Conservation (phyloP, 164 flowering plant species). For the Tetracentron sinense region DNA sequence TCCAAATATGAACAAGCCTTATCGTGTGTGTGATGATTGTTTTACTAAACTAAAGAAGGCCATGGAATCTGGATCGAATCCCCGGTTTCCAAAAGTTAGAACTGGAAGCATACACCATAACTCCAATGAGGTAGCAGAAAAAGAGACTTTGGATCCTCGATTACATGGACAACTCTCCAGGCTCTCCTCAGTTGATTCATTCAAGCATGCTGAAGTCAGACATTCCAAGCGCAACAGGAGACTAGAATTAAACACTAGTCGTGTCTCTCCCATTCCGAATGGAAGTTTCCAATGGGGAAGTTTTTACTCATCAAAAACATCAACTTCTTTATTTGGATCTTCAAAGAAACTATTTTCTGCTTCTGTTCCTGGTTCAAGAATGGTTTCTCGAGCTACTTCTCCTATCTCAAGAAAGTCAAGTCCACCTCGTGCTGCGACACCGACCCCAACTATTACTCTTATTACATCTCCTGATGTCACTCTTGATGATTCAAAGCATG, state of each 20-base stretch:
- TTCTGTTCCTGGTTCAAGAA: slow-evolving; percentile 52
- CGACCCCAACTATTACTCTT: slow-evolving; percentile 19
- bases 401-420: slow-evolving; percentile 47
- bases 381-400: slow-evolving; percentile 53
- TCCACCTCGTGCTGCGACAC: slow-evolving; percentile 38
- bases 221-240: slow-evolving; percentile 22
- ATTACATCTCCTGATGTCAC: slow-evolving; percentile 30
- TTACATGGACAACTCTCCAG: slow-evolving; percentile 41
- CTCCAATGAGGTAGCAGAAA: too few relatives aligned
- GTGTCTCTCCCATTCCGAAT: slow-evolving; percentile 26
- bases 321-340: slow-evolving; percentile 28
- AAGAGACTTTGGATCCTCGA: too few relatives aligned
- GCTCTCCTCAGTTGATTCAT: slow-evolving; percentile 56
- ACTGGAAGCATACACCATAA: slow-evolving; percentile 22
- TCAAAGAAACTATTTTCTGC: slow-evolving; percentile 36
- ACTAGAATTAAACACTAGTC: slow-evolving; percentile 26
- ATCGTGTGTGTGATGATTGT: too few relatives aligned
- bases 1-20: too few relatives aligned
- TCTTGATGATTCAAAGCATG: slow-evolving; percentile 34
- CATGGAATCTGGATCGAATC: too few relatives aligned
- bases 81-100: not conserved
- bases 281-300: slow-evolving; percentile 40
- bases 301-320: slow-evolving; percentile 27
- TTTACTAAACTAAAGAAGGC: too few relatives aligned
- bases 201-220: slow-evolving; percentile 37